phyloP scores from a whole-genome alignment of 2,329 filamentous ascomycete genomes.

The Bipolaris oryzae region DNA sequence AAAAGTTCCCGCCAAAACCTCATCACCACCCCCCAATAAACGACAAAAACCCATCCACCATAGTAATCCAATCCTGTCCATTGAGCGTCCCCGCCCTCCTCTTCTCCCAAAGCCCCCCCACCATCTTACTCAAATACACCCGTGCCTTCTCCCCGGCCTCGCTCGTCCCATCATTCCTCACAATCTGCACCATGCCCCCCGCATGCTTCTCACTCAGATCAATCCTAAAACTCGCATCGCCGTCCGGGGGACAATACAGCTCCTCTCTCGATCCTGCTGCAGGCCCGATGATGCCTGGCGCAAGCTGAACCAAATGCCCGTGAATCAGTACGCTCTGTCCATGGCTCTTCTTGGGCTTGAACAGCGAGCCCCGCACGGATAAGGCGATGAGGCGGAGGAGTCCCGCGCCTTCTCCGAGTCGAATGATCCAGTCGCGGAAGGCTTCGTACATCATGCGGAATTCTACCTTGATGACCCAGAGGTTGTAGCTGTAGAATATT shows the following conservation, averaged over 20 bases:
- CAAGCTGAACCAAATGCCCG: constrained; percentile 30
- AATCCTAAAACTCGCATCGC: constrained; percentile 47
- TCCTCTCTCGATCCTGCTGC: constrained; percentile 17
- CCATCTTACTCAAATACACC: constrained; percentile 29
- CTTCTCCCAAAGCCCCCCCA: constrained; percentile 43
- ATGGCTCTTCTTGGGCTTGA: constrained; percentile 40
- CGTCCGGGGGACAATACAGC: constrained; percentile 42
- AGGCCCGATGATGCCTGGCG: constrained; percentile 17
- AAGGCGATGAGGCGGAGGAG: constrained; percentile 41
- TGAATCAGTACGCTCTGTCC: constrained; percentile 27
- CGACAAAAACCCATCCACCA: constrained; percentile 44
- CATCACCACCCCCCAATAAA: constrained; percentile 41
- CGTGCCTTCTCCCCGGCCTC: constrained; percentile 39
- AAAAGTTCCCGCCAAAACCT: not conserved
- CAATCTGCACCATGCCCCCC: constrained; percentile 39
- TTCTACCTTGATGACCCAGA: constrained; percentile 49
- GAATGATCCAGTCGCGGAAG: constrained; percentile 48
- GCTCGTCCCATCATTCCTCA: constrained; percentile 43
- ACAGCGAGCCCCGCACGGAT: constrained; percentile 41
- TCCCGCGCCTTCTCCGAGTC: constrained; percentile 40
- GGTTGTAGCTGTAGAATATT: constrained; percentile 50
- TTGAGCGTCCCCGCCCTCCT: constrained; percentile 37
- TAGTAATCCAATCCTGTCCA: constrained; percentile 43
- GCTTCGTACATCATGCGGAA: constrained; percentile 50
- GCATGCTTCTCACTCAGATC: constrained; percentile 46